Base-by-base conservation (phyloP, 2,329 filamentous ascomycete genomes). In the Aspergillus pseudotamarii region DNA sequence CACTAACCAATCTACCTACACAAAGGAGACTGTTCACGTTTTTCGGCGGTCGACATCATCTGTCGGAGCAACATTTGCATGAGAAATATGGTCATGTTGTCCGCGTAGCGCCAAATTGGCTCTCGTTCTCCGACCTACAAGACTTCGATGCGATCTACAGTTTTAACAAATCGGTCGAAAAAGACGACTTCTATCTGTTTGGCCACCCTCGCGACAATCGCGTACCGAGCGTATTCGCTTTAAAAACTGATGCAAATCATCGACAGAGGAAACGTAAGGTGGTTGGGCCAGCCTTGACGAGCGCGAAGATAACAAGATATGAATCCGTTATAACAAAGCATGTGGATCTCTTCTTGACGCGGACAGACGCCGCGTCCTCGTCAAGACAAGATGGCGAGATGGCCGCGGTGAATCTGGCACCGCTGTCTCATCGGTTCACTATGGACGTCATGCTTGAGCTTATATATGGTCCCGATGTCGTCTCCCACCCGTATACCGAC, bases 121-220 rank as follows among this genome's bases (percentile, higher is more conserved):
- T 69, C 11, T 68, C 68, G 3, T 68, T 68, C 32, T 62, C 65
- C 4, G 50, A 23, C 10, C 34, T 66, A 28, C 55, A 62, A 1
- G 68, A 64, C 34, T 69, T 67, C 41, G 66, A 68, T 23, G 62
- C 58, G 2, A 67, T 69, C 30, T 69, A 69, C 43, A 65, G 66
- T 5, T 67, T 68, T 26, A 66, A 69, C 57, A 67, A 67, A 23
- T 51, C 56, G 0, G 60, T 69, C 12, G 66, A 68, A 58, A 69
- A 69, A 46, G 62, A 58, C 10, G 59, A 63, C 16, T 69, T 69
- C 55, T 68, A 68, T 38, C 23, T 56, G 1, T 68, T 69, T 50
- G 68, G 64, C 6, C 60, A 61, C 14, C n/a, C 41, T 19, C 30
- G 26, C 12, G 32, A 48, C 51, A 54, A 62, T 21, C 36, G 59